These are phyloP conservation scores for Chalciporus chontae DNA, from an alignment of 768 basidiomycete species.

Conservation along the genomic window DNA sequence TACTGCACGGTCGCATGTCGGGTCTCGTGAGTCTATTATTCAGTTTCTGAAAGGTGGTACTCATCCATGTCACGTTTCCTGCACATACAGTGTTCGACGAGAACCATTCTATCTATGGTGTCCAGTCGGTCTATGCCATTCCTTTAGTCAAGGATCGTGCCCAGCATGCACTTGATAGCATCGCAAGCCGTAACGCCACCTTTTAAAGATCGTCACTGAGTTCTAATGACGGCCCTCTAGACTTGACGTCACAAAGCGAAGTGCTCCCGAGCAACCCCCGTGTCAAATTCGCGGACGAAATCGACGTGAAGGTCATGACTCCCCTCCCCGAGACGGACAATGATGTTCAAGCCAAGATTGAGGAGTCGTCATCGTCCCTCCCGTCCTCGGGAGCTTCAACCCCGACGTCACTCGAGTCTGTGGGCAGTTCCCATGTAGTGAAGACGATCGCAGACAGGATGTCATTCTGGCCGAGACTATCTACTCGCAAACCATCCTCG, in stretches of 20 bases:
- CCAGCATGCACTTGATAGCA: constrained; percentile 43
- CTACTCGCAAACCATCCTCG: constrained; percentile 40
- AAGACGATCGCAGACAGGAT: constrained; percentile 62
- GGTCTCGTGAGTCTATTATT: constrained; percentile 50
- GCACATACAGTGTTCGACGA: constrained; percentile 59
- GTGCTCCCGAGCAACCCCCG: constrained; percentile 25
- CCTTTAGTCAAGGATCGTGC: constrained; percentile 70
- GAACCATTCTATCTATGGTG: constrained; percentile 56
- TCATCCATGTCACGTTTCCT: constrained; percentile 1
- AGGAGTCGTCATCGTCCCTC: constrained; percentile 14
- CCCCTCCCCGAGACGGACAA: constrained; percentile 24
- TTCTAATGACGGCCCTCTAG: constrained; percentile 22
- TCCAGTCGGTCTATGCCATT: constrained; percentile 68
- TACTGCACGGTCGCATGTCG: constrained; percentile 57
- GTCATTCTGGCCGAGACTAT: constrained; percentile 71
- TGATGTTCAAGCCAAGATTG: background rate
- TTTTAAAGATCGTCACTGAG: constrained; percentile 47
- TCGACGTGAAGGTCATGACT: constrained; percentile 44
- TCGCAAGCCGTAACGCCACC: constrained; percentile 49
- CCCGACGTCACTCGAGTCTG: constrained; percentile 44
- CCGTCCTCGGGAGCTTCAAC: constrained; percentile 52
- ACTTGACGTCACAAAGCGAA: constrained; percentile 15
- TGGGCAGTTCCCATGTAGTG: constrained; percentile 49
- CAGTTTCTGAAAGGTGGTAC: constrained; percentile 1
- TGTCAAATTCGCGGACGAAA: constrained; percentile 53